Evolutionary conservation across 345 rosid genomes (phyloP).

Genomic region (Capsella bursapastoris): DNA sequence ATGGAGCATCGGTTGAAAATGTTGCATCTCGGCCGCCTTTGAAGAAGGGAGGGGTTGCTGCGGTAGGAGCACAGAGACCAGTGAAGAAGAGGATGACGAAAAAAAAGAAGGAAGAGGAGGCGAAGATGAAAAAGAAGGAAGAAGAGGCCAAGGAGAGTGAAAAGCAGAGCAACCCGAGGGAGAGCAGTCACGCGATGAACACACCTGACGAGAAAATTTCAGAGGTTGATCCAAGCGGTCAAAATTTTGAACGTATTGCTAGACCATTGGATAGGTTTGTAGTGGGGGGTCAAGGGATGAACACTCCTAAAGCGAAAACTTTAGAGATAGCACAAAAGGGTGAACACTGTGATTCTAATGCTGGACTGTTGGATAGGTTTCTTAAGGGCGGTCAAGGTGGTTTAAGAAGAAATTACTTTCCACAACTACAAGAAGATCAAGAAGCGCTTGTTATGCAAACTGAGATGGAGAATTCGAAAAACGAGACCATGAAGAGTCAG

Average conservation of each 20-base stretch:
- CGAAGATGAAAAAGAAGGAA: neutral
- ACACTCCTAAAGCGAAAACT: constrained; percentile 1
- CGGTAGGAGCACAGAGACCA: neutral
- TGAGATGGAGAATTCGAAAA: constrained; percentile 2
- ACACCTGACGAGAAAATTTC: neutral
- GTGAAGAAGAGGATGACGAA: constrained; percentile 18
- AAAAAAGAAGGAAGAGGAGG: constrained; percentile 19
- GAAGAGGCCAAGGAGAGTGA: constrained; percentile 24
- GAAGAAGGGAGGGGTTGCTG: constrained; percentile 24
- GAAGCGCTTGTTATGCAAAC: constrained; percentile 10
- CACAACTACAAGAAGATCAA: constrained; percentile 15
- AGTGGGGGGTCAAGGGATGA: neutral
- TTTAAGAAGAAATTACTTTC: constrained; percentile 28
- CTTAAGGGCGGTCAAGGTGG: constrained; percentile 4
- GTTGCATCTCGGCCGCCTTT: constrained; percentile 4
- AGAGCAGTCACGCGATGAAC: neutral
- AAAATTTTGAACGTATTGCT: constrained; percentile 13
- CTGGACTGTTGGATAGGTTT: constrained; percentile 15
- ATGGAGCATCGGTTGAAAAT: constrained; percentile 24
- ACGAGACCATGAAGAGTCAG: constrained; percentile 1
- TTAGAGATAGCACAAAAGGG: neutral
- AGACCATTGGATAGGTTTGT: constrained; percentile 9
- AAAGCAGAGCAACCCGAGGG: constrained; percentile 12
- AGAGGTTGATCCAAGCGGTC: neutral
- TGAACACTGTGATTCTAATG: constrained; percentile 11